These are phyloP conservation scores for Fusarium sp. DNA, from an alignment of 2,329 filamentous ascomycete genomes.

Conservation along the genomic window DNA sequence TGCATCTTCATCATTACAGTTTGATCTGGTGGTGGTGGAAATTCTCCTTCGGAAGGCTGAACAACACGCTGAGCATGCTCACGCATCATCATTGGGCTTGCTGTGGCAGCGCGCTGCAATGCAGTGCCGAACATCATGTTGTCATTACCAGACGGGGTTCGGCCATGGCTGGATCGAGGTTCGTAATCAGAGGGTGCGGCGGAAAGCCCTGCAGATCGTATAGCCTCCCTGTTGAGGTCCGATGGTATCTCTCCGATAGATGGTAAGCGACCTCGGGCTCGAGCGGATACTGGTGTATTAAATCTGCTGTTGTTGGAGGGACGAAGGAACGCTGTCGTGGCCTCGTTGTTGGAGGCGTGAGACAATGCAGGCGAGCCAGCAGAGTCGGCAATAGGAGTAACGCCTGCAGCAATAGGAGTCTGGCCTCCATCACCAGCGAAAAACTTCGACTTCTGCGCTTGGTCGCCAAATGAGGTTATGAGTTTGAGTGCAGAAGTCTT, in stretches of 20 bases:
- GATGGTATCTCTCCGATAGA: conserved; percentile 75
- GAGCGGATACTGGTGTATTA: conserved; percentile 76
- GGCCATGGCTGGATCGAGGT: conserved; percentile 49
- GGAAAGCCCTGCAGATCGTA: conserved; percentile 45
- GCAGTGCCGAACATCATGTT: conserved; percentile 58
- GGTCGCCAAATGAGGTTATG: conserved; percentile 86
- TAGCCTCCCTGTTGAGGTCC: conserved; percentile 48
- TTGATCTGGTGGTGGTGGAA: conserved; percentile 73
- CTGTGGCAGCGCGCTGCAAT: conserved; percentile 73
- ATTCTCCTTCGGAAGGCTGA: conserved; percentile 47
- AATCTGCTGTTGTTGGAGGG: conserved; percentile 75
- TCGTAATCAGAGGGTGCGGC: conserved; percentile 42
- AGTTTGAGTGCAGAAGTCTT: conserved; percentile 89
- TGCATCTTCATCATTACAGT: conserved; percentile 70
- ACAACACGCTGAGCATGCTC: conserved; percentile 56
- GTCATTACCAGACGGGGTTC: conserved; percentile 57
- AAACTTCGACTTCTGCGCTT: conserved; percentile 71
- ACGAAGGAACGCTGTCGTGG: conserved; percentile 74
- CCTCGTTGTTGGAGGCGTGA: conserved; percentile 63
- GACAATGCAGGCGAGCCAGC: conserved; percentile 70
- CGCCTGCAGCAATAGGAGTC: conserved; percentile 84
- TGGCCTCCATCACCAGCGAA: conserved; percentile 68
- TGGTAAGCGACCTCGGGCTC: conserved; percentile 72
- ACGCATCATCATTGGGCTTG: conserved; percentile 73
- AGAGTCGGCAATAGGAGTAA: conserved; percentile 88